These are phyloP conservation scores for Pyropia haitanensis DNA, from an alignment of 23 red algal genomes.

Conservation along the genomic window DNA sequence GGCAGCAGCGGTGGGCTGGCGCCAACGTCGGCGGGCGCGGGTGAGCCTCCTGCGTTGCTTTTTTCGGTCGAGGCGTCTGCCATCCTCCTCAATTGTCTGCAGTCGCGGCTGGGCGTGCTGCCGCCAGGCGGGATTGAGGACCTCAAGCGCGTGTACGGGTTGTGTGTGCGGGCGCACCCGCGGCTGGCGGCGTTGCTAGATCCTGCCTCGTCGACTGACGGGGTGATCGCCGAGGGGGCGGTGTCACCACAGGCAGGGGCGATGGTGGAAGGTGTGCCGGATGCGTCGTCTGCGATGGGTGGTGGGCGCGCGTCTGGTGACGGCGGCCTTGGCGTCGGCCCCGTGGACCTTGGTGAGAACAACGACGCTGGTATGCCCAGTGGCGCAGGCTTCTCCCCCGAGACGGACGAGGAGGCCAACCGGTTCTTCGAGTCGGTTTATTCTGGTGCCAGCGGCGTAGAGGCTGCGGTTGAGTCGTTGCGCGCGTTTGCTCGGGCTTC, in stretches of 20 bases:
- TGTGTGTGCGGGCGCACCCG: neutral
- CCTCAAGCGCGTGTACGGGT: conserved; percentile 1
- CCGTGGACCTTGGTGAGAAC: conserved; percentile 1
- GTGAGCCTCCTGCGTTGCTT: neutral
- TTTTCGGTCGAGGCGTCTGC: conserved; percentile 6
- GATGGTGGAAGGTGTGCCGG: neutral
- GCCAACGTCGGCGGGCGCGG: neutral
- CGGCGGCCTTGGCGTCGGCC: neutral
- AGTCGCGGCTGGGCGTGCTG: neutral
- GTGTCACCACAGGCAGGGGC: neutral
- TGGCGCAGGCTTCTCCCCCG: conserved; percentile 27
- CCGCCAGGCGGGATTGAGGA: neutral
- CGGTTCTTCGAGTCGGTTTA: conserved; percentile 67
- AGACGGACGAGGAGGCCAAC: conserved; percentile 78
- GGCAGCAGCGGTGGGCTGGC: neutral
- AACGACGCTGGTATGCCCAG: conserved; percentile 1
- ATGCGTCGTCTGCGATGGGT: neutral
- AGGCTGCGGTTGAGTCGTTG: conserved; percentile 54
- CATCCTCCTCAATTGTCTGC: conserved; percentile 11
- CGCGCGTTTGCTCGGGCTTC: conserved; percentile 28
- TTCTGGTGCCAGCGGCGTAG: conserved; percentile 17
- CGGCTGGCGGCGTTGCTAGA: neutral
- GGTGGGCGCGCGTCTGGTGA: neutral
- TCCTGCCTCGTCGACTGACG: neutral
- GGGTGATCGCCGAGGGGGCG: neutral